phyloP scores from a whole-genome alignment of 1,284 basidiomycete species.

The Puccinia novopanici region DNA sequence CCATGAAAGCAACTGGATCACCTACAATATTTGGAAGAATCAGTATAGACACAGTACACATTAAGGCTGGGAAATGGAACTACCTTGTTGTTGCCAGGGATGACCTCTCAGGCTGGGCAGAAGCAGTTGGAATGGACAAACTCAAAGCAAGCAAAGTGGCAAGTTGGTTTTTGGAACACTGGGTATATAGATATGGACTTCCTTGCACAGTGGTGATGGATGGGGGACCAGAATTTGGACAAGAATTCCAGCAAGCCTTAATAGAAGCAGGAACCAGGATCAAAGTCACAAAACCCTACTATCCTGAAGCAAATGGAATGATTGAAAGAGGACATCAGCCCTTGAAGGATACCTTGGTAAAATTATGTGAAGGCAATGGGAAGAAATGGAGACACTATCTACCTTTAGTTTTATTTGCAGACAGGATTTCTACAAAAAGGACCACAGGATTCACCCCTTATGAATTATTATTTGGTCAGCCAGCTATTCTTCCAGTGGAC shows the following conservation, averaged over 20 bases:
- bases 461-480: conserved; percentile 20
- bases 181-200: too few relatives aligned
- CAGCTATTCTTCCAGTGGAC: conserved; percentile 12
- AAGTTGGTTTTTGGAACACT: too few relatives aligned
- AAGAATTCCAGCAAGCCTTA: background rate
- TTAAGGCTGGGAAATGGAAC: background rate
- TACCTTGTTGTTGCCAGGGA: background rate
- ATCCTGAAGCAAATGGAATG: background rate
- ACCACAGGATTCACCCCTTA: conserved; percentile 2
- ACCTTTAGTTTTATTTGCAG: background rate
- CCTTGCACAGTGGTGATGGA: too few relatives aligned
- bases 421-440: conserved; percentile 7
- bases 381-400: background rate
- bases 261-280: background rate
- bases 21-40: too few relatives aligned
- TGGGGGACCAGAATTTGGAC: conserved; percentile 11
- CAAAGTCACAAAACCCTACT: conserved; percentile 4
- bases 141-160: too few relatives aligned
- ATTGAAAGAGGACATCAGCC: conserved; percentile 9
- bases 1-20: too few relatives aligned
- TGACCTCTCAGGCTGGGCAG: too few relatives aligned
- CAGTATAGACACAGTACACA: too few relatives aligned
- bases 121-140: too few relatives aligned
- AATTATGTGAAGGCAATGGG: conserved; percentile 10
- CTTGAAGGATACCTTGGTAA: background rate